Evolutionary conservation across 345 rosid species (phyloP), one percentile per base, ranked within the genome.

Genomic region (Cardamine occulta): DNA sequence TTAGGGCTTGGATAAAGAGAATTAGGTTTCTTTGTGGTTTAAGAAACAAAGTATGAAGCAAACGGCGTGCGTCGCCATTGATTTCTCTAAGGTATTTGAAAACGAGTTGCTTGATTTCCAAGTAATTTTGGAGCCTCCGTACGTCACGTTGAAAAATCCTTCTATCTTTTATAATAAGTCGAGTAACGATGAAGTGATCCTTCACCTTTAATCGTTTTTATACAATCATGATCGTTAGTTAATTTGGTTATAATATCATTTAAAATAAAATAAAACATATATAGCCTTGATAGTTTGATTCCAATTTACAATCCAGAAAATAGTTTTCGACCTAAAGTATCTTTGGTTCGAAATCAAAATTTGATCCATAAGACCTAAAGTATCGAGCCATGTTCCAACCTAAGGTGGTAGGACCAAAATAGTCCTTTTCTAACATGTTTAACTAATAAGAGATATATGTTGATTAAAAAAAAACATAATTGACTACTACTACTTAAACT

Each of bases 1-100:
- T 37, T 56, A 47, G 34, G 75, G 49, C 45, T 58, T 72, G 77
- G 63, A 77, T 65, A 77, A 77, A 76, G 70, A n/a, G 75, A 53
- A 42, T 9, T 53, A 6, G 0, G 70, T 3, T 69, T 63, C n/a
- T 44, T 70, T 55, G 70, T 63, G 52, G 31, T 7, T 63, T 47
- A 77, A 70, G 80, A 77, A 77, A 39, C 63, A 64, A 39, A 47
- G 47, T 49, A 49, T 66, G 63, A 78, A 78, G 81, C 76, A 78
- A 66, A 66, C 81, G 72, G 81, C 81, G 72, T 3, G 39, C 53
- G 78, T 37, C 68, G 51, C 77, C 73, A 47, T 58, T 31, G 11
- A 70, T 42, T 21, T 70, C 63, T 70, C 72, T 77, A 77, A 15
- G 61, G 32, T 24, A 55, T 69, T 53, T 63, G 48, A 65, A 71